Conservation (phyloP, 129 eudicot genomes). For the Lonicera japonica region DNA sequence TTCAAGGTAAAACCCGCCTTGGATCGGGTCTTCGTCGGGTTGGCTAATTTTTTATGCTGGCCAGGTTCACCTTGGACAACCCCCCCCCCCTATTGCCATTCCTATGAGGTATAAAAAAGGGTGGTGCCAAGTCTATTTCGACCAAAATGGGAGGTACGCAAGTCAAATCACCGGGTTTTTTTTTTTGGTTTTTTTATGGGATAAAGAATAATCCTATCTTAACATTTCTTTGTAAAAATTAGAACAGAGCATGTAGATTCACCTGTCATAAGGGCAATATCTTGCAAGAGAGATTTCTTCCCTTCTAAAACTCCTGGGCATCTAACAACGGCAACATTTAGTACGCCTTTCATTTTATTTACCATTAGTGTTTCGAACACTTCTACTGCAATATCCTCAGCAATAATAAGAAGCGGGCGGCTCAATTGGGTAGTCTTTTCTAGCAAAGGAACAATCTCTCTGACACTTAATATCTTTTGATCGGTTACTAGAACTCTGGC, state of each 20-base stretch:
- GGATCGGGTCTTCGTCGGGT: too few relatives aligned
- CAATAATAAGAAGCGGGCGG: slow-evolving; percentile 79
- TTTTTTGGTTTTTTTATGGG: too few relatives aligned
- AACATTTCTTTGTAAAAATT: background rate
- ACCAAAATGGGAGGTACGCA: too few relatives aligned
- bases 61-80: too few relatives aligned
- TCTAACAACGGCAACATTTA: slow-evolving; percentile 73
- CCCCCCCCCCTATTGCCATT: too few relatives aligned
- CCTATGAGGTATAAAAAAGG: too few relatives aligned
- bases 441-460: slow-evolving; percentile 73
- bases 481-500: slow-evolving; percentile 78
- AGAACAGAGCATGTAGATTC: background rate
- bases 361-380: slow-evolving; percentile 66
- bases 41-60: too few relatives aligned
- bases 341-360: slow-evolving; percentile 59
- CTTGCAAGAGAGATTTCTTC: slow-evolving; percentile 78
- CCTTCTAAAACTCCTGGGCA: slow-evolving; percentile 71
- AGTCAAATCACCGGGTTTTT: too few relatives aligned
- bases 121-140: too few relatives aligned
- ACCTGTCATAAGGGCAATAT: slow-evolving; percentile 93
- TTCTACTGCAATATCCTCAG: slow-evolving; percentile 60
- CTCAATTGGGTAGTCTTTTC: slow-evolving; percentile 78
- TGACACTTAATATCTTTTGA: slow-evolving; percentile 64
- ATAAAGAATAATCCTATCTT: background rate
- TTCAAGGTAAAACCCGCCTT: too few relatives aligned